Evolutionary conservation across 345 rosid genomes (phyloP).

Genomic region (Cardiospermum halicacabum): DNA sequence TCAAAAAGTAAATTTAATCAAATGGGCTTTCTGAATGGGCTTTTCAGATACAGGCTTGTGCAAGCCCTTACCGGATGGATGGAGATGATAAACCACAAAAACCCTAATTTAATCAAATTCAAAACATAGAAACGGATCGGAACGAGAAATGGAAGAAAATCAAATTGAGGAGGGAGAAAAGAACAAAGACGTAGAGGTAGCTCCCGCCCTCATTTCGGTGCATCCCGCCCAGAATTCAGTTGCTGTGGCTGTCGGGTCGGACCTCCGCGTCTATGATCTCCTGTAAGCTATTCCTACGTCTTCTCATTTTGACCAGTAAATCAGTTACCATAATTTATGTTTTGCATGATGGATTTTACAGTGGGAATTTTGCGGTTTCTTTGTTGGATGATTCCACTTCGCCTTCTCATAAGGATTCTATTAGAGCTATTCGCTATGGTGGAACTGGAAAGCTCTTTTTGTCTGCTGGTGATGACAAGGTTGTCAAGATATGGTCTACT

Average conservation of each 20-base stretch:
- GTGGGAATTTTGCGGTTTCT: conserved; percentile 44
- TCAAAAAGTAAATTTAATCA: not conserved
- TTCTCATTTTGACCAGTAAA: too few species aligned
- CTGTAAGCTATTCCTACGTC: conserved; percentile 41
- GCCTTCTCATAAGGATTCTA: conserved; percentile 60
- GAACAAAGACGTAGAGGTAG: conserved; percentile 53
- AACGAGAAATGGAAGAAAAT: conserved; percentile 45
- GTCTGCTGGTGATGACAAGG: conserved; percentile 91
- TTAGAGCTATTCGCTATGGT: conserved; percentile 73
- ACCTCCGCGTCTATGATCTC: conserved; percentile 81
- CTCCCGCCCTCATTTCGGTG: conserved; percentile 71
- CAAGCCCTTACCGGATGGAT: not conserved
- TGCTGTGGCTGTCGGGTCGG: conserved; percentile 71
- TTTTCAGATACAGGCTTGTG: not conserved
- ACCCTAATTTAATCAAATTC: not conserved
- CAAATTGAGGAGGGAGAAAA: conserved; percentile 52
- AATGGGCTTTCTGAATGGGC: not conserved
- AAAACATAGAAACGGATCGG: too few species aligned
- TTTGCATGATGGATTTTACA: conserved; percentile 19
- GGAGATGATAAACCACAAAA: not conserved
- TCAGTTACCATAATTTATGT: too few species aligned
- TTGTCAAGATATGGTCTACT: conserved; percentile 84
- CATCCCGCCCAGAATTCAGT: conserved; percentile 71
- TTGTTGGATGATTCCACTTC: conserved; percentile 60
- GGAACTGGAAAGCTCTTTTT: conserved; percentile 66